Evolutionary conservation across 2,329 filamentous ascomycete genomes (phyloP), one percentile per base, ranked within the genome.

Genomic region (Coniochaeta sp.): DNA sequence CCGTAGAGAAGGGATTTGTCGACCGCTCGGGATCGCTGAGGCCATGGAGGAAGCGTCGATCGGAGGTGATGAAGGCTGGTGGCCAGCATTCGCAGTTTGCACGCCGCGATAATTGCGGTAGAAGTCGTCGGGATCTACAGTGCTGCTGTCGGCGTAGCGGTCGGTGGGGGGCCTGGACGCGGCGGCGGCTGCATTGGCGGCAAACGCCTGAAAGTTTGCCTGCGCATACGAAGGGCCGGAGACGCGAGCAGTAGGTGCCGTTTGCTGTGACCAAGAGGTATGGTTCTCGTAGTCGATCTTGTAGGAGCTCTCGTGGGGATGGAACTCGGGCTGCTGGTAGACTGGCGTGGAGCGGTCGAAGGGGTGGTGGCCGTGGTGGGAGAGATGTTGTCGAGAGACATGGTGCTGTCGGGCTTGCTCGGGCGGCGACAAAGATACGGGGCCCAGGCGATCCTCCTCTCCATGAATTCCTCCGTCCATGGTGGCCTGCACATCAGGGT

Each of bases 51-150:
- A 65, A 66, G 70, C n/a, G 60, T 36, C 17, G 19, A 5, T 44
- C 14, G 24, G n/a, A 22, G 24, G 58, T 22, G 38, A 59, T 34
- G 58, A 63, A 52, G 60, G 57, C 47, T 54, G 60, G 64, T 66
- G 66, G 50, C 57, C 64, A 19, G 24, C 62, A 55, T 58, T 60
- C 31, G 40, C 71, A 60, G 71, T 64, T 62, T 75, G 72, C 59
- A 71, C 67, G 67, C 71, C 72, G 66, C 74, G 74, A 67, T 80
- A 81, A 69, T 74, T 77, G 66, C 77, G 78, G 72, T 84, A 84
- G 71, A 82, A 84, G 69, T 81, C 76, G 77, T 82, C 80, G 66
- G 81, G 79, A 67, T 81, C 77, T 72, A 78, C 69, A 67, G 75
- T 7, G 2, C 17, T 57, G 31, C n/a, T 63, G 66, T 74, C 73